Evolutionary conservation across 2,329 filamentous ascomycete genomes (phyloP).

Genomic region (Davidsoniella australis): DNA sequence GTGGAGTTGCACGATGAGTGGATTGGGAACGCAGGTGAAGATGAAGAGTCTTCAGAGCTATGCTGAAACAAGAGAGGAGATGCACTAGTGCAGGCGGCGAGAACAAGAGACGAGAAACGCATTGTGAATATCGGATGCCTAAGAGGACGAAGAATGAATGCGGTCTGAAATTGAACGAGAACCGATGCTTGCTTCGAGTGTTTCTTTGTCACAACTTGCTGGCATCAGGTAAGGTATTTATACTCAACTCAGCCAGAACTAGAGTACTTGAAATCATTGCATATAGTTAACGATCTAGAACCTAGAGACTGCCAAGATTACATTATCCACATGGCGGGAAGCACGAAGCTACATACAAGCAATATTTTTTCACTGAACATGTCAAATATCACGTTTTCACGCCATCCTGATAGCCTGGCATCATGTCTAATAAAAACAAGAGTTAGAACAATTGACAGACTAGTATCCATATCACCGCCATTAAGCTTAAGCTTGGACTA

Average conservation of each 20-base stretch:
- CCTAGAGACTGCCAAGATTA: too few relatives aligned
- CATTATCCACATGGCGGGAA: too few relatives aligned
- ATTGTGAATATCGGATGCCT: not conserved
- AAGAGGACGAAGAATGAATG: too few relatives aligned
- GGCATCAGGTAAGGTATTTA: not conserved
- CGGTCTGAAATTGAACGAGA: not conserved
- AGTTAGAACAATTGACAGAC: too few relatives aligned
- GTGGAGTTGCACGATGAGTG: constrained; percentile 51
- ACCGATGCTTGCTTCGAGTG: not conserved
- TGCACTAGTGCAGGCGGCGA: not conserved
- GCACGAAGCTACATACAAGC: too few relatives aligned
- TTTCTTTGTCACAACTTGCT: not conserved
- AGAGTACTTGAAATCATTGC: not conserved
- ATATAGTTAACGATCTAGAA: too few relatives aligned
- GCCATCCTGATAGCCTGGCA: too few relatives aligned
- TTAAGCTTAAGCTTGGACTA: too few relatives aligned
- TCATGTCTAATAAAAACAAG: too few relatives aligned
- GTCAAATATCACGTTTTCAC: too few relatives aligned
- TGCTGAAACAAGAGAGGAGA: not conserved
- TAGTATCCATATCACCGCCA: too few relatives aligned
- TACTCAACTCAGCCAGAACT: not conserved
- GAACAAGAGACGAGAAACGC: constrained; percentile 1
- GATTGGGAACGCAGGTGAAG: constrained; percentile 20
- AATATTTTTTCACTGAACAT: too few relatives aligned
- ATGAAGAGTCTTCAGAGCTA: not conserved